phyloP scores from a whole-genome alignment of 176 grass and related monocot species.

The Cenchrus americanus region DNA sequence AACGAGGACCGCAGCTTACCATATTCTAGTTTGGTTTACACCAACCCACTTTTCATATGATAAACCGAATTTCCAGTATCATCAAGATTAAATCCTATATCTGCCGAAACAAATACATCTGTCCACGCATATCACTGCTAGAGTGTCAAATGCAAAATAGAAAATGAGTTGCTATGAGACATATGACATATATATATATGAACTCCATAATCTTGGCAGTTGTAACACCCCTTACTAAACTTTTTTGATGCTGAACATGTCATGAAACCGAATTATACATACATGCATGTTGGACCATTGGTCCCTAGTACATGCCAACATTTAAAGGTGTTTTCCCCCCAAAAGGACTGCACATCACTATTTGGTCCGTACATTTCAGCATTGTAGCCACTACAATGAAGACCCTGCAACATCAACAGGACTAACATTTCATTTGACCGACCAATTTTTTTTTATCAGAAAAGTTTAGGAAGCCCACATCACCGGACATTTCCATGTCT shows the following conservation, averaged over 20 bases:
- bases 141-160: neutral
- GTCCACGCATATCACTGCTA: neutral
- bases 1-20: neutral
- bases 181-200: neutral
- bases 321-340: no score
- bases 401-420: neutral
- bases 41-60: neutral
- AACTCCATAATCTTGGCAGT: constrained; percentile 3
- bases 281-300: constrained; percentile 10
- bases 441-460: neutral
- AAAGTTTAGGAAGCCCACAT: neutral
- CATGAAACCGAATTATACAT: neutral
- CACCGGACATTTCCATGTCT: no score
- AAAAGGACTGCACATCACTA: neutral
- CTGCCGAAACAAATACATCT: neutral
- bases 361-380: neutral
- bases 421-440: neutral
- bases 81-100: neutral
- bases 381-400: neutral
- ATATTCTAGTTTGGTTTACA: neutral
- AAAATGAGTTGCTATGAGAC: neutral
- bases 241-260: neutral
- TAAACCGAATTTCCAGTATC: neutral
- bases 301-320: neutral
- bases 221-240: neutral